Evolutionary conservation across 2,329 filamentous ascomycete species (phyloP).

Genomic region (Chrysosporium queenslandicum): DNA sequence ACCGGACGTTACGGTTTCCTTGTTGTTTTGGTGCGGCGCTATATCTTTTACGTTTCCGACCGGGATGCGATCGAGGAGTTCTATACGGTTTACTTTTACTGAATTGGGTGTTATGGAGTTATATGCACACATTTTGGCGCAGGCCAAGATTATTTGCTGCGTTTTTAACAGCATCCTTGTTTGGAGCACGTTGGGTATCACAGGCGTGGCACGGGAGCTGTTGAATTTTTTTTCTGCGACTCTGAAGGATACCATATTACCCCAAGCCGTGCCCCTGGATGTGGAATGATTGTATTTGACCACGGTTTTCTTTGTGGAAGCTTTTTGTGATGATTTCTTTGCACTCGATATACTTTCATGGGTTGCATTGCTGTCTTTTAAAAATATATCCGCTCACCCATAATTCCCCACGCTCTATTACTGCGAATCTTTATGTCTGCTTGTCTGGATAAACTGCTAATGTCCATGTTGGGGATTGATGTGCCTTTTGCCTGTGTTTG

Average conservation of each 20-base stretch:
- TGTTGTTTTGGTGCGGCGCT: constrained; percentile 11
- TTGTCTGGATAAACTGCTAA: constrained; percentile 2
- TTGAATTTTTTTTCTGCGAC: constrained; percentile 2
- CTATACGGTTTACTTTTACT: not conserved
- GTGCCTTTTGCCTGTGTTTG: not conserved
- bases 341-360: not conserved
- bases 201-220: constrained; percentile 8
- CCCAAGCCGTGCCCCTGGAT: constrained; percentile 2
- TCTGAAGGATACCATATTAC: constrained; percentile 9
- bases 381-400: constrained; percentile 4
- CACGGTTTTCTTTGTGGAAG: constrained; percentile 9
- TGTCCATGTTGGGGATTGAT: not conserved
- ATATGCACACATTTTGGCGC: not conserved
- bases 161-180: not conserved
- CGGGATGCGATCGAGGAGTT: constrained; percentile 7
- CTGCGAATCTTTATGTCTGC: not conserved
- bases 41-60: constrained; percentile 1
- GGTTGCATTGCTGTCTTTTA: constrained; percentile 1
- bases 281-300: constrained; percentile 12
- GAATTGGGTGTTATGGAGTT: constrained; percentile 9
- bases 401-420: constrained; percentile 4
- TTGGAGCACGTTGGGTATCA: constrained; percentile 12
- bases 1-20: constrained; percentile 6
- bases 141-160: not conserved
- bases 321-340: constrained; percentile 3